These are phyloP conservation scores for Chalaropsis thielavioides DNA, from an alignment of 2,329 filamentous ascomycete genomes.

Conservation along the genomic window DNA sequence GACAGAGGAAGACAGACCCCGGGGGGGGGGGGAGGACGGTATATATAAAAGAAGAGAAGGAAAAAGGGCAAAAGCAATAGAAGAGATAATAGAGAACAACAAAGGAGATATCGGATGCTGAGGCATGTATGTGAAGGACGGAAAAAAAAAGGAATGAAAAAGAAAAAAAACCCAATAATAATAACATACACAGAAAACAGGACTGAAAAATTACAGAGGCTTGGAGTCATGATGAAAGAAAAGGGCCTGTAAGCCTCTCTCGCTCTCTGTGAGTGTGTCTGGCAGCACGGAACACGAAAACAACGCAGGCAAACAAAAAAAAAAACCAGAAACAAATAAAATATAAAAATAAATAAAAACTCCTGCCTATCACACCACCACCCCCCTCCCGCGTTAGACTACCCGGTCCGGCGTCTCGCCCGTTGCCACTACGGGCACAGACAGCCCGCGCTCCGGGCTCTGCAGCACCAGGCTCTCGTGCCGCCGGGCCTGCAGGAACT, in stretches of 20 bases:
- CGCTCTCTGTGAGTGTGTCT: no score
- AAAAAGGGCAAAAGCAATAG: not conserved
- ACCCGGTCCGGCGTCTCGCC: conserved; percentile 67
- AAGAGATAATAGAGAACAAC: not conserved
- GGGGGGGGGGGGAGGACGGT: no score
- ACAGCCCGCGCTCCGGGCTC: conserved; percentile 77
- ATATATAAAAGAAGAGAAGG: not conserved
- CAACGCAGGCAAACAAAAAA: no score
- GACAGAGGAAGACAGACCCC: no score
- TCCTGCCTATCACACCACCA: not conserved
- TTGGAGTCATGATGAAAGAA: not conserved
- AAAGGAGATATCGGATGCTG: not conserved
- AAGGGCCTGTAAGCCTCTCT: no score
- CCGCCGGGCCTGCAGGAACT: conserved; percentile 73
- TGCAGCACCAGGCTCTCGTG: conserved; percentile 90
- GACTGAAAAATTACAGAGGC: not conserved
- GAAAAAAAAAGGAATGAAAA: not conserved
- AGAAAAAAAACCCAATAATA: not conserved
- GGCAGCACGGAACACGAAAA: no score
- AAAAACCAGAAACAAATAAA: not conserved
- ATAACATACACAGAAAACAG: not conserved
- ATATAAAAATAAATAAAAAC: not conserved
- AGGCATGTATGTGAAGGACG: not conserved
- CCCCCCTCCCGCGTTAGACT: conserved; percentile 35
- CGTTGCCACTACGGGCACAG: conserved; percentile 71